Percentiles rank a stretch among this genome's conserved stretches.
These are phyloP conservation scores for Monosporascus sp. DNA, from an alignment of 2,329 filamentous ascomycete species.

Conservation along the genomic window DNA sequence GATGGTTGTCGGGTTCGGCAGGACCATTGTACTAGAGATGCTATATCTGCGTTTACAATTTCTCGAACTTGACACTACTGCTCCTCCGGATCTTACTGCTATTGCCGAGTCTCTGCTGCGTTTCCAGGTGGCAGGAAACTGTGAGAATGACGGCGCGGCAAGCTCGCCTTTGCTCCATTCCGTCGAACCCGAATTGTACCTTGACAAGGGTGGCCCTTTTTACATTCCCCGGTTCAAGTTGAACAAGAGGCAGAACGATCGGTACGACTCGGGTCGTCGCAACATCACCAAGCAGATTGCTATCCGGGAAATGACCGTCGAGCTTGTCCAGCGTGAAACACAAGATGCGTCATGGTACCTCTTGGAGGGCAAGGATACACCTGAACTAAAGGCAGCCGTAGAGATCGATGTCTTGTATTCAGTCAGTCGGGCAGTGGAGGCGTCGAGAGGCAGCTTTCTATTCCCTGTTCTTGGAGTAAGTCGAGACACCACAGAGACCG, in stretches of 20 bases:
- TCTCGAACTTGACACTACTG: neutral
- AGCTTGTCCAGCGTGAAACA: neutral
- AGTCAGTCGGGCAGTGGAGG: neutral
- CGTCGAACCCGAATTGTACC: slow-evolving; percentile 5
- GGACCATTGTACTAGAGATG: neutral
- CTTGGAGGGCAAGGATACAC: neutral
- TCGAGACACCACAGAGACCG: neutral
- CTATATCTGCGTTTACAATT: neutral
- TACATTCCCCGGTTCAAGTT: slow-evolving; percentile 5
- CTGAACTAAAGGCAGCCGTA: neutral
- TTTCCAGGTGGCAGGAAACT: neutral
- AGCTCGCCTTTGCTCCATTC: slow-evolving; percentile 2
- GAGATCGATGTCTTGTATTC: slow-evolving; percentile 1
- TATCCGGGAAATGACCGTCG: neutral
- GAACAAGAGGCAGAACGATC: slow-evolving; percentile 4
- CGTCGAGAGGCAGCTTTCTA: neutral
- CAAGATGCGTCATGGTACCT: neutral
- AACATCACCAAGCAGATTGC: neutral
- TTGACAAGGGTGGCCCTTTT: neutral
- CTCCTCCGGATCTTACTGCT: neutral
- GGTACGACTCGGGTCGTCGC: slow-evolving; percentile 5
- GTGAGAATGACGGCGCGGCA: neutral
- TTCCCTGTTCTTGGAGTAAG: slow-evolving; percentile 1
- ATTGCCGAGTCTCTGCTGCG: neutral
- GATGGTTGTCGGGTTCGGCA: neutral